Evolutionary conservation across 2,329 filamentous ascomycete genomes (phyloP), one percentile per base, ranked within the genome.

Genomic region (Cryphonectria japonica): DNA sequence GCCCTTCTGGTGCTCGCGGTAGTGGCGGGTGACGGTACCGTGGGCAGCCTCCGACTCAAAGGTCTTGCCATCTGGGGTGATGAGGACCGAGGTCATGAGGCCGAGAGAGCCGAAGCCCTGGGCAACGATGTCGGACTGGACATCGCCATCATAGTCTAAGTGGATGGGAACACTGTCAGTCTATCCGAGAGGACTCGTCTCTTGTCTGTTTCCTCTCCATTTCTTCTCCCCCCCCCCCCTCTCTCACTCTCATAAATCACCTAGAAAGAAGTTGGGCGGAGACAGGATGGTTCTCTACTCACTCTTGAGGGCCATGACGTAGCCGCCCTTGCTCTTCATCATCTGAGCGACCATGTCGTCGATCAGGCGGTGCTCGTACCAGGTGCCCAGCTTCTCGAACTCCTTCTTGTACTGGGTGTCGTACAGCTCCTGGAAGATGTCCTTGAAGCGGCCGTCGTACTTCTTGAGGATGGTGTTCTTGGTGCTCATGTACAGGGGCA

Each of bases 321-420:
- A 98, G 74, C 96, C 96, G 77, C 96, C 96, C 78, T 92, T 90
- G 84, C 93, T 96, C 93, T 99, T 99, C 88, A 99, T 93, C 96
- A 99, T 99, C 88, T 99, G 96, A 66, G 96, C 96, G 75, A 99
- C 96, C 96, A 99, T 98, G 85, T 99, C 96, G 84, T 99, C 96
- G 80, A 99, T 98, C 76, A 99, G 88, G 79, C 96, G 93, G 86
- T 99, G 96, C 91, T 99, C 96, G 82, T 99, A 98, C 96, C 96
- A 98, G 85, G 98, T 97, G 74, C 89, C 89, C 87, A 94, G 93
- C 79, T 91, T 91, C 81, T 98, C 95, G 77, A 98, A 98, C 61
- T 93, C 88, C 81, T 89, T 87, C 87, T 93, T 92, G 87, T 98
- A 99, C 77, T 91, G 85, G 72, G 87, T 88, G 74, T 98, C 93